Evolutionary conservation across 305 asterid species (phyloP).

Genomic region (Striga hermonthica): DNA sequence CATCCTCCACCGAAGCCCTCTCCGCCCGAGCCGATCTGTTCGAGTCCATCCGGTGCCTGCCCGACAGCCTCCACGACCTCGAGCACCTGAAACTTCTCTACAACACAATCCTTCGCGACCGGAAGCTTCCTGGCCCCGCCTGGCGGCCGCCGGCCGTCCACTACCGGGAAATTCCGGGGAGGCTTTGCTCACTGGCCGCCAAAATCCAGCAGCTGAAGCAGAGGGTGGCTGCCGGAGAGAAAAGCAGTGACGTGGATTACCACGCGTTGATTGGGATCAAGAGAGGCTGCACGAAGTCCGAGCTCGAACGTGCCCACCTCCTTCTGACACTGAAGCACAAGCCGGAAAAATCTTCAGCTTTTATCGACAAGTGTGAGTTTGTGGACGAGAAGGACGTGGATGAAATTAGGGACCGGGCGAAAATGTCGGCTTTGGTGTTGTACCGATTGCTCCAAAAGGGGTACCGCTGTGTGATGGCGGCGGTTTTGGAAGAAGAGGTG

Average conservation of each 20-base stretch:
- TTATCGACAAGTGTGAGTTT: constrained; percentile 79
- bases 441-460: constrained; percentile 90
- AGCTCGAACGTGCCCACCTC: constrained; percentile 75
- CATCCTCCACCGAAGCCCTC: constrained; percentile 76
- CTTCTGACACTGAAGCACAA: constrained; percentile 71
- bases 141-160: constrained; percentile 78
- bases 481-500: constrained; percentile 64
- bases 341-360: constrained; percentile 72
- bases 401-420: constrained; percentile 64
- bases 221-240: constrained; percentile 75
- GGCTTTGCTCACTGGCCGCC: constrained; percentile 63
- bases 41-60: constrained; percentile 68
- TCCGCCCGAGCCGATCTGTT: constrained; percentile 64
- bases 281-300: constrained; percentile 76
- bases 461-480: constrained; percentile 45
- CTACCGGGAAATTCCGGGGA: constrained; percentile 86
- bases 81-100: constrained; percentile 84
- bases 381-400: constrained; percentile 70
- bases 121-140: constrained; percentile 66
- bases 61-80: constrained; percentile 83
- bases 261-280: constrained; percentile 70
- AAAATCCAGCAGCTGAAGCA: constrained; percentile 80
- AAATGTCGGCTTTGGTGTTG: constrained; percentile 65
- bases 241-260: constrained; percentile 66
- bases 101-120: constrained; percentile 71